Evolutionary conservation across 2,329 filamentous ascomycete genomes (phyloP).

Genomic region (Xylariaceae sp.): DNA sequence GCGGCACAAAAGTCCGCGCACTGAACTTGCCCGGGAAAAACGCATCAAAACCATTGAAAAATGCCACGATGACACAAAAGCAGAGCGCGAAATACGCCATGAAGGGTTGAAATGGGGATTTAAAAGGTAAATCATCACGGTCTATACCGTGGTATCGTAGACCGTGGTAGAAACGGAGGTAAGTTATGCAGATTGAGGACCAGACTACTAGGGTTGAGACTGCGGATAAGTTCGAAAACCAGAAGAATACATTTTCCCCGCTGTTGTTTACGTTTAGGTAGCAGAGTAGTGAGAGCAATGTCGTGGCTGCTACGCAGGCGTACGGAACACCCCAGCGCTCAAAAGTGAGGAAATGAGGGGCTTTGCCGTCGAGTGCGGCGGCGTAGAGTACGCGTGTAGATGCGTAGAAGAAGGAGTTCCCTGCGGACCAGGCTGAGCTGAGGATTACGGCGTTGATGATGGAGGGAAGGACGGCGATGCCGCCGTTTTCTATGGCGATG

Average conservation of each 20-base stretch:
- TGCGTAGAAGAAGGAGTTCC: slow-evolving; percentile 33
- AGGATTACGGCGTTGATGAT: slow-evolving; percentile 65
- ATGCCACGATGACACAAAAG: slow-evolving; percentile 58
- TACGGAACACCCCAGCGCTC: slow-evolving; percentile 54
- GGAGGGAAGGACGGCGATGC: slow-evolving; percentile 53
- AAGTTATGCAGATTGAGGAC: slow-evolving; percentile 61
- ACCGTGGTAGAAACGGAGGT: slow-evolving; percentile 63
- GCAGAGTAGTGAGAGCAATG: slow-evolving; percentile 55
- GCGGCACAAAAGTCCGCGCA: slow-evolving; percentile 54
- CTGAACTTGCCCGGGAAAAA: slow-evolving; percentile 54
- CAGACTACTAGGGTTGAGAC: slow-evolving; percentile 66
- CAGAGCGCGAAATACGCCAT: slow-evolving; percentile 57
- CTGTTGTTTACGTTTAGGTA: slow-evolving; percentile 58
- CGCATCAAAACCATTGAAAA: slow-evolving; percentile 68
- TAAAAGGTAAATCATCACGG: slow-evolving; percentile 59
- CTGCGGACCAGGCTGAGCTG: slow-evolving; percentile 34
- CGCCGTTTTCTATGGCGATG: slow-evolving; percentile 56
- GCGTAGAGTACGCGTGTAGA: slow-evolving; percentile 31
- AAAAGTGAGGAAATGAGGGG: slow-evolving; percentile 44
- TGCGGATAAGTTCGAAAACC: slow-evolving; percentile 52
- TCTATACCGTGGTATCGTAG: slow-evolving; percentile 59
- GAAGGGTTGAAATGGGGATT: slow-evolving; percentile 61
- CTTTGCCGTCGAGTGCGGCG: slow-evolving; percentile 49
- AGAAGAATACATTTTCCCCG: slow-evolving; percentile 36
- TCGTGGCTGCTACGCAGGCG: slow-evolving; percentile 52